Evolutionary conservation across 2,329 filamentous ascomycete genomes (phyloP).

Genomic region (Aspergillus proliferans): DNA sequence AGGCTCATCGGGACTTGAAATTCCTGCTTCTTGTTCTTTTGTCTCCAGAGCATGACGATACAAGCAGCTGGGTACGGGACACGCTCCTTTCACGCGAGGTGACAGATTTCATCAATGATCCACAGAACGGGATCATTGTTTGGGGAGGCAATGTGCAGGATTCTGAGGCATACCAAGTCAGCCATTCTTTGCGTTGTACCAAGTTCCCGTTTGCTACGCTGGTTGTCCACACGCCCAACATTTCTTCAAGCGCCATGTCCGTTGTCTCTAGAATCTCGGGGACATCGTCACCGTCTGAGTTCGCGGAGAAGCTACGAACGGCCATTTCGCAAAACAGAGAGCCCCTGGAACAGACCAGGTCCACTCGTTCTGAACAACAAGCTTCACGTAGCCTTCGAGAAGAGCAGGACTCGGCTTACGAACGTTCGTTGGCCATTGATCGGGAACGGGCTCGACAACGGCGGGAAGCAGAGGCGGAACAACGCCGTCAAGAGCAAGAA

Average conservation of each 20-base stretch:
- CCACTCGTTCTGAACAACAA: conserved; percentile 71
- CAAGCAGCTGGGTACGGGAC: conserved; percentile 69
- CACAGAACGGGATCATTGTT: conserved; percentile 71
- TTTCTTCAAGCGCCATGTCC: conserved; percentile 82
- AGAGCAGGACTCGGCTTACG: conserved; percentile 89
- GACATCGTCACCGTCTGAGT: conserved; percentile 61
- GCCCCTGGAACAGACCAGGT: conserved; percentile 67
- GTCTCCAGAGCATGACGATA: conserved; percentile 93
- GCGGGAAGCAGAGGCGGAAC: conserved; percentile 65
- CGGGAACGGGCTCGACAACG: conserved; percentile 72
- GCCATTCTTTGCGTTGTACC: conserved; percentile 77
- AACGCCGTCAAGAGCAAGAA: conserved; percentile 57
- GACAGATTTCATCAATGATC: conserved; percentile 65
- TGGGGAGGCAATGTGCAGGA: conserved; percentile 94
- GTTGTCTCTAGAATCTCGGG: conserved; percentile 75
- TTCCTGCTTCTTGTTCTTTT: conserved; percentile 84
- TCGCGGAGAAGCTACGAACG: conserved; percentile 66
- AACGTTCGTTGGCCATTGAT: conserved; percentile 81
- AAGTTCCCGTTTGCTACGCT: conserved; percentile 88
- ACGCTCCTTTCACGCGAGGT: conserved; percentile 75
- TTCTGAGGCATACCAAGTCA: conserved; percentile 88
- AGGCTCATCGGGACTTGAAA: conserved; percentile 83
- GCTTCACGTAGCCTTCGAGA: conserved; percentile 73
- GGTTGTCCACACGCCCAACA: conserved; percentile 78
- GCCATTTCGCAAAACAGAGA: conserved; percentile 71